These are phyloP conservation scores for Emmonsiellopsis sp. DNA, from an alignment of 2,329 filamentous ascomycete species.

Conservation along the genomic window DNA sequence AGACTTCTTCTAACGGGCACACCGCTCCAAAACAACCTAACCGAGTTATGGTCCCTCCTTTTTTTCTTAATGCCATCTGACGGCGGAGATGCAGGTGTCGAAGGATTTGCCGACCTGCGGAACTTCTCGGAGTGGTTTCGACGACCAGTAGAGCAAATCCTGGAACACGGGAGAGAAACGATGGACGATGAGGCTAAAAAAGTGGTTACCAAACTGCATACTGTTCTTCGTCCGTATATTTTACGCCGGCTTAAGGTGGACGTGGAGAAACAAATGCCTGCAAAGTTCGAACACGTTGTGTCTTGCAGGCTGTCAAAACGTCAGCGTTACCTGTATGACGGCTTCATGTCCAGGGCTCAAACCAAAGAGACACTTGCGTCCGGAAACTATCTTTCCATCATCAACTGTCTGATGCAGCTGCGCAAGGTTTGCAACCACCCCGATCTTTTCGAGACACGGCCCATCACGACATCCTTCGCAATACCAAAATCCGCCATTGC, in stretches of 20 bases:
- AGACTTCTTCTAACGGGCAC: conserved; percentile 86
- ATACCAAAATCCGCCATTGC: conserved; percentile 72
- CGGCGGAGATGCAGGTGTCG: conserved; percentile 61
- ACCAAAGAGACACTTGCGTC: conserved; percentile 82
- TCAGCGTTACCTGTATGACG: conserved; percentile 91
- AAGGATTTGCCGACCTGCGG: conserved; percentile 86
- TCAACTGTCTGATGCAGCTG: conserved; percentile 95
- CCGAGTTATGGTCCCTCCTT: conserved; percentile 90
- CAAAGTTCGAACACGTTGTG: conserved; percentile 94
- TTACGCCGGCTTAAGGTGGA: conserved; percentile 87
- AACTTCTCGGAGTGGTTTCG: conserved; percentile 96
- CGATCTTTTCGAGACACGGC: conserved; percentile 89
- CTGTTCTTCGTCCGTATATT: conserved; percentile 84
- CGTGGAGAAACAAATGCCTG: conserved; percentile 98
- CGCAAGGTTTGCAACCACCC: conserved; percentile 98
- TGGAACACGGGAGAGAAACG: conserved; percentile 86
- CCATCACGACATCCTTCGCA: conserved; percentile 93
- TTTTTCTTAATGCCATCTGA: conserved; percentile 94
- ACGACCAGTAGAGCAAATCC: conserved; percentile 87
- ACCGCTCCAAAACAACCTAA: conserved; percentile 91
- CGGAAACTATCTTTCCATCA: conserved; percentile 95
- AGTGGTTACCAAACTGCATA: conserved; percentile 88
- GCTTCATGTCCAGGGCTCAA: conserved; percentile 83
- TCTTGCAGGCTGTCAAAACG: conserved; percentile 92
- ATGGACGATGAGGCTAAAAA: conserved; percentile 90